These are phyloP conservation scores for Chenopodium quinoa DNA, from an alignment of 148 eudicot genomes.

Conservation along the genomic window DNA sequence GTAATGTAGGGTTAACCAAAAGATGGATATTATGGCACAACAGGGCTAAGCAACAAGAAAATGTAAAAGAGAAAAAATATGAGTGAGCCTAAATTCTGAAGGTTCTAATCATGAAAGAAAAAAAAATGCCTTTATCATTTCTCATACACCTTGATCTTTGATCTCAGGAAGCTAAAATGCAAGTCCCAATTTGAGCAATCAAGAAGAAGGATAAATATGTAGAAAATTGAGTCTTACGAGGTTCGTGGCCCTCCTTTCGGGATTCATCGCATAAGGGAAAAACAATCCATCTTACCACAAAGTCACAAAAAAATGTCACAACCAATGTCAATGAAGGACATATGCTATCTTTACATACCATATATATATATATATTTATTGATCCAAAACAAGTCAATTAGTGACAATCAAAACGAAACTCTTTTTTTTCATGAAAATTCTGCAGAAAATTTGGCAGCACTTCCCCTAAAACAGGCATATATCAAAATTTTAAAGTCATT, in stretches of 20 bases:
- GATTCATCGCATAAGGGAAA: not conserved
- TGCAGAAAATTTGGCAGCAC: no score
- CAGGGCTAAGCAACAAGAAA: not conserved
- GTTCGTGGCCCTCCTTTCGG: no score
- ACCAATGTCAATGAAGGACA: not conserved
- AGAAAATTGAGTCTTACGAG: no score
- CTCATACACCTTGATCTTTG: not conserved
- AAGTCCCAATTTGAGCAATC: no score
- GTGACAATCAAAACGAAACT: no score
- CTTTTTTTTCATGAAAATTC: no score
- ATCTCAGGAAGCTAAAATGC: no score
- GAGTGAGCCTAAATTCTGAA: not conserved
- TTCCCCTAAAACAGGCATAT: no score
- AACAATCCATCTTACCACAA: not conserved
- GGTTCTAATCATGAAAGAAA: not conserved
- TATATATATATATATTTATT: not conserved
- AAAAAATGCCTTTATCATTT: not conserved
- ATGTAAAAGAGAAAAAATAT: not conserved
- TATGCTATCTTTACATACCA: not conserved
- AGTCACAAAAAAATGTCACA: not conserved
- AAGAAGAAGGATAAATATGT: no score
- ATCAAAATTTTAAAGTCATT: no score
- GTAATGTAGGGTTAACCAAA: not conserved
- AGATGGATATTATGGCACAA: not conserved
- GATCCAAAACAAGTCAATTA: not conserved